phyloP scores from a whole-genome alignment of 2,329 filamentous ascomycete genomes.

The Trichoderma sp. region DNA sequence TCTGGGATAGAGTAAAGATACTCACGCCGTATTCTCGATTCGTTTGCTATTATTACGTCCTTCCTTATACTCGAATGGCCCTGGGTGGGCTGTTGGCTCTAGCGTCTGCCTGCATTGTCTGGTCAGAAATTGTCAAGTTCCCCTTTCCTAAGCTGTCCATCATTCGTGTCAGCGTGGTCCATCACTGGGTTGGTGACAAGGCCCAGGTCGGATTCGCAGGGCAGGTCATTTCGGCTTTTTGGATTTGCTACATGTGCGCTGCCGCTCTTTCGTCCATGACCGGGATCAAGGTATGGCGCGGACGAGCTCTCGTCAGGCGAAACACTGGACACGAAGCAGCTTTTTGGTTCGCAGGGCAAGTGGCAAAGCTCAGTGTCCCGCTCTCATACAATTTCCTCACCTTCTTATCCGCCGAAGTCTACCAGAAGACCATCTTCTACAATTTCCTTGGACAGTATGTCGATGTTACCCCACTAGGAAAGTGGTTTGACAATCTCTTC shows the following conservation, averaged over 20 bases:
- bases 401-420: slow-evolving; percentile 72
- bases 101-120: slow-evolving; percentile 81
- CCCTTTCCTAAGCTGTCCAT: slow-evolving; percentile 73
- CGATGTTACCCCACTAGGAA: slow-evolving; percentile 76
- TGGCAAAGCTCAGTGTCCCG: slow-evolving; percentile 88
- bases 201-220: slow-evolving; percentile 81
- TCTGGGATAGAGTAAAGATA: slow-evolving; percentile 55
- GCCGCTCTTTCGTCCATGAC: slow-evolving; percentile 84
- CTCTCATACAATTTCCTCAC: slow-evolving; percentile 96
- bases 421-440: slow-evolving; percentile 79
- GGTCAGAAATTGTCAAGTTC: slow-evolving; percentile 91
- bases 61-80: slow-evolving; percentile 65
- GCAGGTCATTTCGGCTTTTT: slow-evolving; percentile 78
- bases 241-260: slow-evolving; percentile 95
- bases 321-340: slow-evolving; percentile 92
- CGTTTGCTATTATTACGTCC: slow-evolving; percentile 68
- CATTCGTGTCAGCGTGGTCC: slow-evolving; percentile 65
- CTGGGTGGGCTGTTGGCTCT: slow-evolving; percentile 67
- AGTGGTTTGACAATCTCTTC: slow-evolving; percentile 84
- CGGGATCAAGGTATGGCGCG: slow-evolving; percentile 96
- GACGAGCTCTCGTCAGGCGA: slow-evolving; percentile 81
- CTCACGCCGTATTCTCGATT: slow-evolving; percentile 82
- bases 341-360: slow-evolving; percentile 92
- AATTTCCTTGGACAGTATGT: slow-evolving; percentile 80
- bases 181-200: slow-evolving; percentile 68